Base-by-base conservation (phyloP, 306 rosid species). In the Casuarina equisetifolia region DNA sequence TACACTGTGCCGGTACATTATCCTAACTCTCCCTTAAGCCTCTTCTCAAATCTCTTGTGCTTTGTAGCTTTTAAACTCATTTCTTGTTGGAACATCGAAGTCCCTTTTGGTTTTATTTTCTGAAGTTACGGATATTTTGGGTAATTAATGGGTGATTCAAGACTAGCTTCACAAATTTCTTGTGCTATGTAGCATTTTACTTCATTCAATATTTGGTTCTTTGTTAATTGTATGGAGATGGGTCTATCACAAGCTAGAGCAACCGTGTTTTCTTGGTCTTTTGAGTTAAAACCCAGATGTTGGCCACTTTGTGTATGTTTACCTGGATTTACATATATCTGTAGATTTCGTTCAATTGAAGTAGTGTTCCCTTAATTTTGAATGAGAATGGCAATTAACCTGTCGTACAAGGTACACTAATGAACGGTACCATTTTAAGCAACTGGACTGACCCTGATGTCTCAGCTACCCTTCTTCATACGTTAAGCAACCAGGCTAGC, bases 1-100 rank as follows among this genome's bases (percentile, higher is more conserved):
- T 81, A 11, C 52, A 70, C 90, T 39, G n/a, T 78, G 16, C 92
- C 81, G 82, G 97, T 92, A 85, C 48, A 25, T 35, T 52, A 17
- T 45, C 52, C 40, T 32, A 32, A 67, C 36, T 72, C 35, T 58
- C 55, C 40, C 58, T 72, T 0, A 13, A 3, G 40, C 36, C 51
- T 3, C 45, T 77, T 75, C 48, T 32, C 69, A 11, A 36, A 7
- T 78, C 39, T 32, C 19, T 57, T 38, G 3, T 46, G 8, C 17
- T n/a, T 32, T 67, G 71, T 40, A 49, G 51, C 77, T 72, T 45
- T 51, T 9, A 64, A 61, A 74, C 59, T 63, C 50, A 12, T 11
- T 35, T 4, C 53, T 4, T 6, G 9, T 25, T 5, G 58, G 5
- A 38, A 36, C 16, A 39, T 40, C 46, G 16, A 20, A 1, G 11